phyloP scores from a whole-genome alignment of 108 stramenopile species.

The Skeletonema grethae region DNA sequence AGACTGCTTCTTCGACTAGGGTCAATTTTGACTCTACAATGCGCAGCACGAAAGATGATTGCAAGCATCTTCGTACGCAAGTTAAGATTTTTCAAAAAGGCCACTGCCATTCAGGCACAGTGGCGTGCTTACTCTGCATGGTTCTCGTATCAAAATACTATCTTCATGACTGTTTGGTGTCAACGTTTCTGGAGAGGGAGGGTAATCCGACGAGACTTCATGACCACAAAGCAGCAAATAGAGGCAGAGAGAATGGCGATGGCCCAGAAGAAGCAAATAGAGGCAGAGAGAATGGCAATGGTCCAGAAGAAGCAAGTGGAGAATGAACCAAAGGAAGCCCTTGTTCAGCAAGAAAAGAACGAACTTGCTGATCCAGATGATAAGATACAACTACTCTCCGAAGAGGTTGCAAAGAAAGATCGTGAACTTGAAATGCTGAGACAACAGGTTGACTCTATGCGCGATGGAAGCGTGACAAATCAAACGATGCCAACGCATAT shows the following conservation, averaged over 20 bases:
- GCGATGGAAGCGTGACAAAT: slow-evolving; percentile 29
- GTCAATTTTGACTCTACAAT: slow-evolving; percentile 47
- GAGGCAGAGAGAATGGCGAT: slow-evolving; percentile 56
- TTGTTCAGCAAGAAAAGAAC: slow-evolving; percentile 6
- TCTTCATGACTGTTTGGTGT: slow-evolving; percentile 56
- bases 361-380: slow-evolving; percentile 21
- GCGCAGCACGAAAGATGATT: slow-evolving; percentile 38
- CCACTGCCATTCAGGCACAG: slow-evolving; percentile 31
- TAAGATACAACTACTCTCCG: slow-evolving; percentile 29
- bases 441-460: slow-evolving; percentile 43
- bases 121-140: slow-evolving; percentile 40
- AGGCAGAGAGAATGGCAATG: slow-evolving; percentile 58
- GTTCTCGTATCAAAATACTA: slow-evolving; percentile 37
- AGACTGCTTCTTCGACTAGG: slow-evolving; percentile 36
- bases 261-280: slow-evolving; percentile 43
- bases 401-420: slow-evolving; percentile 41
- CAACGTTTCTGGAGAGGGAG: slow-evolving; percentile 58
- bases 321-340: slow-evolving; percentile 14
- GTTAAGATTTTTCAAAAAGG: slow-evolving; percentile 22
- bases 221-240: slow-evolving; percentile 30
- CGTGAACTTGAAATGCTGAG: slow-evolving; percentile 41
- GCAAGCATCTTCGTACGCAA: slow-evolving; percentile 24
- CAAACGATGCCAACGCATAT: slow-evolving; percentile 30
- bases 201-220: slow-evolving; percentile 22
- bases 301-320: slow-evolving; percentile 57